Base-by-base conservation (phyloP, 129 eudicot genomes). In the Logfia minima region DNA sequence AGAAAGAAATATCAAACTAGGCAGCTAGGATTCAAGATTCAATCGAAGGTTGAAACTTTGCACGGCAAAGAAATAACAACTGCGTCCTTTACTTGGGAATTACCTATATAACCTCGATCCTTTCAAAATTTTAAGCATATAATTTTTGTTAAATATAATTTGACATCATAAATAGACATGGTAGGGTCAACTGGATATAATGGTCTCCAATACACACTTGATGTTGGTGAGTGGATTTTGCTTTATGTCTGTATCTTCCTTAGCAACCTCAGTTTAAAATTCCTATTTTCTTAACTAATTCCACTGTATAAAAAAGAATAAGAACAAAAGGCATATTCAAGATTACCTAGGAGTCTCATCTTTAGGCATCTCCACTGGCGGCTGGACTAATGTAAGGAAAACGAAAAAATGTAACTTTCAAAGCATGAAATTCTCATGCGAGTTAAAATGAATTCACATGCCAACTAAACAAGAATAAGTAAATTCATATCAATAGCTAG, bases 141-240 rank as follows among this genome's bases (percentile, higher is more conserved):
- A 55, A 17, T 10, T 41, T 22, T 68, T 26, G 70, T 24, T 32
- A 78, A 13, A 10, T 19, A 19, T 56, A 75, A 48, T 39, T 75
- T 70, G 72, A 65, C 67, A 31, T 70, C 13, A 70, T 41, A 75
- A 51, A 63, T 5, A 78, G 68, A 53, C 41, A 67, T 68, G 65
- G 82, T 66, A 75, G 82, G 86, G 60, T 68, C 73, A 70, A 66
- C 65, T 17, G 74, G 29, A 39, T 22, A 70, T 59, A 69, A 71
- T 76, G 89, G 76, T 71, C 70, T 61, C 61, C 52, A 75, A 78
- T 32, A 61, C 80, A 66, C 84, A 84, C 53, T 74, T 82, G 79
- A 76, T 66, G 82, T 82, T 69, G 82, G 71, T 79, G 62, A 66
- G 70, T 66, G 76, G 81, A 82, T 37, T 65, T 51, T 79, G 67